Percentiles rank a stretch among this genome's conserved stretches.
Conservation (phyloP, 345 rosid genomes). For the Leavenworthia alabamica region DNA sequence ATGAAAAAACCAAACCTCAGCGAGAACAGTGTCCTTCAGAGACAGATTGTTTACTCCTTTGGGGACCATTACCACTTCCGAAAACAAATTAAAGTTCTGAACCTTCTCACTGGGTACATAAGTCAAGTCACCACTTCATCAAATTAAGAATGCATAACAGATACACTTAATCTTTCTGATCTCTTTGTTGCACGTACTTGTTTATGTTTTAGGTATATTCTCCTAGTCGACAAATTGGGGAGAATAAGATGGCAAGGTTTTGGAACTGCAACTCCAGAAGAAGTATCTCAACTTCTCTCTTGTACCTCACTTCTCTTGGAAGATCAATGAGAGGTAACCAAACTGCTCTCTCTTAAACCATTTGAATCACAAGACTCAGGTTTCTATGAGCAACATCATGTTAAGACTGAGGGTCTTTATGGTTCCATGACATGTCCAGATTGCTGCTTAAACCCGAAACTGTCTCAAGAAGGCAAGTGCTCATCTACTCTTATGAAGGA, state of each 20-base stretch:
- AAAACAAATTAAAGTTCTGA: constrained; percentile 70
- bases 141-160: background rate
- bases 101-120: constrained; percentile 88
- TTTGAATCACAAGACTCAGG: too few relatives aligned
- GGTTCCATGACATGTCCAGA: constrained; percentile 6
- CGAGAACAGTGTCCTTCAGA: constrained; percentile 42
- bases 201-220: constrained; percentile 57
- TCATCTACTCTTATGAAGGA: background rate
- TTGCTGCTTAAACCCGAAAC: background rate
- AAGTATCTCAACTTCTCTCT: constrained; percentile 67
- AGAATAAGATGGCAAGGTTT: constrained; percentile 93
- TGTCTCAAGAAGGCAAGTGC: background rate
- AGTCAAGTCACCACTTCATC: background rate
- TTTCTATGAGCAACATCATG: too few relatives aligned
- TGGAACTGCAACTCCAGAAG: constrained; percentile 65
- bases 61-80: constrained; percentile 88
- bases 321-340: constrained; percentile 42
- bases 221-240: constrained; percentile 70
- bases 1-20: constrained; percentile 49
- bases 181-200: background rate
- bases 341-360: background rate
- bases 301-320: constrained; percentile 65
- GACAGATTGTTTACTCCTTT: constrained; percentile 67
- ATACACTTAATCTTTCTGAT: background rate
- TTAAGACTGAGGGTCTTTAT: background rate